Conservation (phyloP, 2,329 filamentous ascomycete species). For the Seiridium unicorne region DNA sequence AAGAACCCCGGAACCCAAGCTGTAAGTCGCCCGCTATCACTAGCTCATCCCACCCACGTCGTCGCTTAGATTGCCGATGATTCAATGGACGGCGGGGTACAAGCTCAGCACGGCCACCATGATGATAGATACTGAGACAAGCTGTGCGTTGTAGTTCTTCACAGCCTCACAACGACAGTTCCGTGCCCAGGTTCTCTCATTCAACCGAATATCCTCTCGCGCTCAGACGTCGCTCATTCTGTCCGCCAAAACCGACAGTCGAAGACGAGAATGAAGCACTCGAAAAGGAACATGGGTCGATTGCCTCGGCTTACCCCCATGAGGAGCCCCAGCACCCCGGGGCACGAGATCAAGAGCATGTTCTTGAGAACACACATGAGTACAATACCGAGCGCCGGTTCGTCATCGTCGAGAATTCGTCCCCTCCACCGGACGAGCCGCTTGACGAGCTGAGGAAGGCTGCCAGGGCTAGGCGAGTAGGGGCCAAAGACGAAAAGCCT, state of each 20-base stretch:
- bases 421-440: conserved; percentile 26
- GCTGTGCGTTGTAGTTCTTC: not conserved
- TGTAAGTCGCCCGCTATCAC: conserved; percentile 8
- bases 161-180: conserved; percentile 18
- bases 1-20: conserved; percentile 7
- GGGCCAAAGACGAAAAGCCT: conserved; percentile 9
- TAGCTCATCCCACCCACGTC: not conserved
- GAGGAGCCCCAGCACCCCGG: conserved; percentile 63
- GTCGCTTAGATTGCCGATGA: not conserved
- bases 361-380: conserved; percentile 63
- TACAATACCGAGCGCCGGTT: conserved; percentile 64
- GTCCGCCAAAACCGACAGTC: conserved; percentile 59
- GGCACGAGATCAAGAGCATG: conserved; percentile 64
- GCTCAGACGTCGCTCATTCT: conserved; percentile 35
- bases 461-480: not conserved
- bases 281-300: conserved; percentile 55
- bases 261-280: conserved; percentile 68
- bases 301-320: conserved; percentile 29
- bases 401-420: conserved; percentile 49
- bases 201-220: conserved; percentile 14
- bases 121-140: conserved; percentile 13
- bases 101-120: no score
- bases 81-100: conserved; percentile 1
- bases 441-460: conserved; percentile 18
- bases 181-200: conserved; percentile 17